Evolutionary conservation across 2,329 filamentous ascomycete genomes (phyloP), one percentile per base, ranked within the genome.

Genomic region (Botryosphaeria dothidea): DNA sequence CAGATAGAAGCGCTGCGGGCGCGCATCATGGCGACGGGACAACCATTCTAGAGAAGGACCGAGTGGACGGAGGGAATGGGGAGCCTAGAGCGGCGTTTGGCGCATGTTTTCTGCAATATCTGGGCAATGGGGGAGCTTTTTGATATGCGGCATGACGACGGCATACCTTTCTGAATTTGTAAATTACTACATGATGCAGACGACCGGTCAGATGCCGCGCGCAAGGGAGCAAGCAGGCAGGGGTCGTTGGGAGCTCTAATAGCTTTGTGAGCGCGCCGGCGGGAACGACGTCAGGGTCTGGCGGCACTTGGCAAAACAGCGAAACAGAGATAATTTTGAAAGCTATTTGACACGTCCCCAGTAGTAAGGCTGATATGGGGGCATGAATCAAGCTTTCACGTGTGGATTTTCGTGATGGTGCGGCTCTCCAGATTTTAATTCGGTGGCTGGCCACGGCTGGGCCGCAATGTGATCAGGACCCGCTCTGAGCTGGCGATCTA

Each of bases 1-100:
- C 92, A 97, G 77, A 90, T 98, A 64, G 85, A 97, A 81, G 83
- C 89, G 41, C 81, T 97, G 64, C 85, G 92, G 63, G 88, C 90
- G 68, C 84, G 86, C 64, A 84, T 92, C 70, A 81, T 74, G 71
- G 68, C 64, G 25, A 52, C 56, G 27, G 73, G 72, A 19, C 46
- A 52, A 19, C 54, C 51, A 19, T 64, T 64, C 52, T 64, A 51
- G 60, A 58, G n/a, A 45, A 21, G 34, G 36, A 17, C 48, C 48
- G 60, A 51, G 25, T 11, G 34, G 60, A 17, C 9, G n/a, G 46
- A 34, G 43, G 29, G 15, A 43, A 43, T 29, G 8, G 36, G 41
- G 7, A 34, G 49, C 48, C 38, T 41, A 64, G 61, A 64, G 19
- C 49, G 61, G 61, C 61, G 61, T 64, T 64, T 64, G 61, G 61